These are phyloP conservation scores for Abrus pulchellus DNA, from an alignment of 306 rosid genomes.

Conservation along the genomic window DNA sequence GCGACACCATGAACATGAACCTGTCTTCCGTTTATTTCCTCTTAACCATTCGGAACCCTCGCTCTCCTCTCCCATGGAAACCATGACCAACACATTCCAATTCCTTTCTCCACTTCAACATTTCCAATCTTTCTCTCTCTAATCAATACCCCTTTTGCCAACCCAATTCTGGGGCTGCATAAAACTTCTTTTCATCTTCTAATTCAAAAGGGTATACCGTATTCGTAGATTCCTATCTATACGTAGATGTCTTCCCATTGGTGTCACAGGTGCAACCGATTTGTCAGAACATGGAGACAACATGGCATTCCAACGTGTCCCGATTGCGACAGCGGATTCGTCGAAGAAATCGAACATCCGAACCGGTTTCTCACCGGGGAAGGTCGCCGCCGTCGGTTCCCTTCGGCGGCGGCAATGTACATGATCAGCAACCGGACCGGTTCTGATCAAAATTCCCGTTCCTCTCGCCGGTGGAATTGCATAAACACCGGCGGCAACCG, in stretches of 20 bases:
- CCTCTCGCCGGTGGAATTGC: conserved; percentile 39
- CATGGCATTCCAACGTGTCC: conserved; percentile 59
- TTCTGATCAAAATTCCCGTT: conserved; percentile 42
- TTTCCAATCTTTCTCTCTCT: neutral
- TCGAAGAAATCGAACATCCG: conserved; percentile 56
- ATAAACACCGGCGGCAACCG: conserved; percentile 2
- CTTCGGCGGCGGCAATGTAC: conserved; percentile 60
- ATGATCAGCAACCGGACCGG: conserved; percentile 54
- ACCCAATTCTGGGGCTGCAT: neutral
- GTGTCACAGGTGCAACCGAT: conserved; percentile 78
- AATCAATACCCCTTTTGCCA: neutral
- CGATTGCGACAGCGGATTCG: conserved; percentile 74
- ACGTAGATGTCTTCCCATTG: conserved; percentile 63
- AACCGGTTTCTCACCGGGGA: conserved; percentile 33
- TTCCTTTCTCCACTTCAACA: neutral
- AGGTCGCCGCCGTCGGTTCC: conserved; percentile 47
- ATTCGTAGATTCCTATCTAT: neutral
- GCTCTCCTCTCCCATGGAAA: neutral
- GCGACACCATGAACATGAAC: conserved; percentile 26
- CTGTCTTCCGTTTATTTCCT: conserved; percentile 24
- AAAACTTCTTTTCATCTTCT: neutral
- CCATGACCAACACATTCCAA: neutral
- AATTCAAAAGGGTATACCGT: neutral
- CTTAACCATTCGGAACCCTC: neutral
- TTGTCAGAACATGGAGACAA: conserved; percentile 54